Evolutionary conservation across 345 rosid species (phyloP).

Genomic region (Kandelia obovata): DNA sequence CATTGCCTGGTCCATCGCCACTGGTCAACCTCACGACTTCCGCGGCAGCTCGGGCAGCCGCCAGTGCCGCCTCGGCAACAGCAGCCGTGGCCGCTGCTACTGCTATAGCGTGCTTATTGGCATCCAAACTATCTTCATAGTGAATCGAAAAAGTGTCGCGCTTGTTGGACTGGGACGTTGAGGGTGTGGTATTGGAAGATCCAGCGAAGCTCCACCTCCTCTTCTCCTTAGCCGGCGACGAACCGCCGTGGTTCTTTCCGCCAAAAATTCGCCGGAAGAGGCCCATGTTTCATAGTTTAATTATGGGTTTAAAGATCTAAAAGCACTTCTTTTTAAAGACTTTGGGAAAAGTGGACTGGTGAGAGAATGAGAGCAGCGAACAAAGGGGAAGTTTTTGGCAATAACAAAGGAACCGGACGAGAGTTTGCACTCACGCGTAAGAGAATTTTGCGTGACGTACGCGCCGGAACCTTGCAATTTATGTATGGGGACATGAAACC

Average conservation of each 20-base stretch:
- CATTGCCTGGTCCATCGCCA: slow-evolving; percentile 1
- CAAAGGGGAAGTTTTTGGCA: no score
- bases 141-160: not conserved
- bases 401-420: no score
- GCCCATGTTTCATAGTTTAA: slow-evolving; percentile 56
- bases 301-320: not conserved
- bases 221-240: slow-evolving; percentile 24
- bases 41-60: slow-evolving; percentile 34
- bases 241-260: slow-evolving; percentile 29
- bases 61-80: slow-evolving; percentile 34
- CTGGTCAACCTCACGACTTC: slow-evolving; percentile 33
- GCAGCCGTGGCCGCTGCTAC: slow-evolving; percentile 37
- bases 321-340: not conserved
- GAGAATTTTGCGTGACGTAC: no score
- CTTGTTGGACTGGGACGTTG: slow-evolving; percentile 13
- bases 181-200: slow-evolving; percentile 15
- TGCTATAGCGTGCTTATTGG: slow-evolving; percentile 32
- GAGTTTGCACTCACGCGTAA: no score
- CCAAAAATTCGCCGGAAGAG: slow-evolving; percentile 74
- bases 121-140: slow-evolving; percentile 28
- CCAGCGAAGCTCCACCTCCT: slow-evolving; percentile 21
- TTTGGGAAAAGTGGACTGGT: no score
- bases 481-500: no score
- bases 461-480: no score
- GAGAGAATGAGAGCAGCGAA: no score